phyloP scores from a whole-genome alignment of 2,329 filamentous ascomycete species.

The Fusarium tricinctum region DNA sequence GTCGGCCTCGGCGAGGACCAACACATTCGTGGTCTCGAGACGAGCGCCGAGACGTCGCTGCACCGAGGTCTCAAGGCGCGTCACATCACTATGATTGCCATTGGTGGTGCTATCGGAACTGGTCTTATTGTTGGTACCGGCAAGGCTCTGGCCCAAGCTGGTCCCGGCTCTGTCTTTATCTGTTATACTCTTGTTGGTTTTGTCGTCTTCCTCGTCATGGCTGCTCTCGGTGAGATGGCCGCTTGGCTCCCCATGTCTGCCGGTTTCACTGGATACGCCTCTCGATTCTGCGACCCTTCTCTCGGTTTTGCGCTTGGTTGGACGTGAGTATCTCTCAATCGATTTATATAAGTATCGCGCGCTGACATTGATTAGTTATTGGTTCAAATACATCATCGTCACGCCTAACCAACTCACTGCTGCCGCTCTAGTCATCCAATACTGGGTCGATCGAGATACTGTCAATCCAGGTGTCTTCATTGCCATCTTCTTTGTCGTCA shows the following conservation, averaged over 20 bases:
- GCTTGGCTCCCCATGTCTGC: slow-evolving; percentile 83
- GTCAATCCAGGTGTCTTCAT: slow-evolving; percentile 87
- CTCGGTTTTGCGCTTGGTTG: slow-evolving; percentile 84
- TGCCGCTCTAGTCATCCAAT: slow-evolving; percentile 82
- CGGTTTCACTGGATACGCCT: slow-evolving; percentile 86
- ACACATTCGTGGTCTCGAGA: slow-evolving; percentile 65
- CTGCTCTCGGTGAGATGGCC: slow-evolving; percentile 85
- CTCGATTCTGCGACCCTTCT: slow-evolving; percentile 83
- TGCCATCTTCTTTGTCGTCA: slow-evolving; percentile 74
- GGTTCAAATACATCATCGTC: slow-evolving; percentile 86
- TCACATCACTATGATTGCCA: slow-evolving; percentile 74
- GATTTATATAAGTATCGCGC: background rate
- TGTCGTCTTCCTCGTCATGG: slow-evolving; percentile 86
- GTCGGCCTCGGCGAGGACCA: slow-evolving; percentile 45
- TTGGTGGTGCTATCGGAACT: slow-evolving; percentile 81
- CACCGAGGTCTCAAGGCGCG: slow-evolving; percentile 68
- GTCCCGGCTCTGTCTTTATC: slow-evolving; percentile 77
- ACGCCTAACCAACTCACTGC: slow-evolving; percentile 89
- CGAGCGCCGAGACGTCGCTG: slow-evolving; percentile 62
- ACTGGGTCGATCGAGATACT: slow-evolving; percentile 75
- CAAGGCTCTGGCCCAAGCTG: slow-evolving; percentile 66
- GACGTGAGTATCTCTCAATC: slow-evolving; percentile 63
- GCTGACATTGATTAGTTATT: slow-evolving; percentile 60
- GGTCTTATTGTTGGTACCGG: slow-evolving; percentile 80
- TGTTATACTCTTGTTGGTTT: slow-evolving; percentile 78